Evolutionary conservation across 495 filamentous ascomycete species (phyloP).

Genomic region (Glonium stellatum): DNA sequence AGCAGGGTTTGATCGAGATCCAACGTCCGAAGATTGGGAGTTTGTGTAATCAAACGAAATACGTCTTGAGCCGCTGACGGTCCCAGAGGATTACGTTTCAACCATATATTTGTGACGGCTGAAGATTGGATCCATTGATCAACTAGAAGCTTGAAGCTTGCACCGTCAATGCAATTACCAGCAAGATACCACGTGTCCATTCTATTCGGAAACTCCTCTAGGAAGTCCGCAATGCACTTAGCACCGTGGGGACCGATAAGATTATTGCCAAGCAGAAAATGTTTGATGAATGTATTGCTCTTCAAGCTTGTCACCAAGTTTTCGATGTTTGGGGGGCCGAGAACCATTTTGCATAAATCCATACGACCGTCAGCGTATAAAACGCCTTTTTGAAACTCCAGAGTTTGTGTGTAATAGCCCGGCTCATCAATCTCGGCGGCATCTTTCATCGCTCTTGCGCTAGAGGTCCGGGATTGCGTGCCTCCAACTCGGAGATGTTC

Average conservation of each 20-base stretch:
- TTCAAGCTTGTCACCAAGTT: constrained; percentile 34
- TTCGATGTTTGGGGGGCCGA: constrained; percentile 38
- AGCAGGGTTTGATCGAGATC: constrained; percentile 42
- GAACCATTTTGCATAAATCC: constrained; percentile 36
- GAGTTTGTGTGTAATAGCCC: constrained; percentile 21
- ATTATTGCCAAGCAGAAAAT: constrained; percentile 43
- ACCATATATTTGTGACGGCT: constrained; percentile 40
- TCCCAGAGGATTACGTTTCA: constrained; percentile 43
- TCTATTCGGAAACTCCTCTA: constrained; percentile 31
- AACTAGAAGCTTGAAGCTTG: constrained; percentile 30
- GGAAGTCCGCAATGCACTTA: constrained; percentile 35
- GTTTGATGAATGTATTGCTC: constrained; percentile 34
- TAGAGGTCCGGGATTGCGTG: constrained; percentile 11
- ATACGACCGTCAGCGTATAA: constrained; percentile 31
- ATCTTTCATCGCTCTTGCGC: constrained; percentile 2
- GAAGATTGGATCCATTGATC: constrained; percentile 31
- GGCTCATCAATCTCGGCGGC: constrained; percentile 22
- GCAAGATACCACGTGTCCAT: constrained; percentile 44
- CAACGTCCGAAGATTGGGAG: constrained; percentile 35
- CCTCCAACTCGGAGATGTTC: constrained; percentile 22
- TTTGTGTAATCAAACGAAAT: constrained; percentile 30
- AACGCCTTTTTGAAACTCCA: constrained; percentile 34
- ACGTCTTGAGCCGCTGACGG: constrained; percentile 27
- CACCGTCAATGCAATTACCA: constrained; percentile 36
- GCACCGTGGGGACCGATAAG: constrained; percentile 40